A percentile compares a stretch with the other conserved stretches of the same genome.
phyloP scores from a whole-genome alignment of 1,284 basidiomycete species.

The Cryptococcus sp. region DNA sequence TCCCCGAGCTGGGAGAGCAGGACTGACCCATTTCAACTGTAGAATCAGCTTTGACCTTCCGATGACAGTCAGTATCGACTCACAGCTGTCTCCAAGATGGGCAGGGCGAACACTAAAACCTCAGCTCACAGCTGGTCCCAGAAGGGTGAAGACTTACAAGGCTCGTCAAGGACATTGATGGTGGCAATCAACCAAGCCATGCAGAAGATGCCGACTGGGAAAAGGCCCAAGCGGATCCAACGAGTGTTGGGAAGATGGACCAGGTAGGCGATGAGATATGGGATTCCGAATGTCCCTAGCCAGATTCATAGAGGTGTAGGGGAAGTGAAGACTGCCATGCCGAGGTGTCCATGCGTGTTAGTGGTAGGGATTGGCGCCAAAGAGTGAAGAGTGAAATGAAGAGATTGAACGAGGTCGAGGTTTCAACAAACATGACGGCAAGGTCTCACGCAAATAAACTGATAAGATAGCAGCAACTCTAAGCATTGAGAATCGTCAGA shows the following conservation, averaged over 20 bases:
- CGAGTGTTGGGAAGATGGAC: not conserved
- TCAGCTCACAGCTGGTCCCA: not conserved
- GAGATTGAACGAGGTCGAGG: too few relatives aligned
- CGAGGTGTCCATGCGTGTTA: not conserved
- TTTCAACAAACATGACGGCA: too few relatives aligned
- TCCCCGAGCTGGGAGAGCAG: not conserved
- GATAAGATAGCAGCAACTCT: too few relatives aligned
- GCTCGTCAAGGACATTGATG: not conserved
- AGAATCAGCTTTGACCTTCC: not conserved
- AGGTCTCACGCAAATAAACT: too few relatives aligned
- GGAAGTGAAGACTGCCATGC: too few relatives aligned
- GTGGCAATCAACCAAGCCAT: not conserved
- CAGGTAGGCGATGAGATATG: not conserved
- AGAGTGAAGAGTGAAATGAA: too few relatives aligned
- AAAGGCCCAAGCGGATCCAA: not conserved
- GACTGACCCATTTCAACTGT: constrained; percentile 1
- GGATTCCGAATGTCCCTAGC: not conserved
- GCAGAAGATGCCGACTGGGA: constrained; percentile 1
- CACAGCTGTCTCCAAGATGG: not conserved
- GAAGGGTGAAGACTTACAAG: not conserved
- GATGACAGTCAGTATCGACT: not conserved
- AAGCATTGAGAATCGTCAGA: too few relatives aligned
- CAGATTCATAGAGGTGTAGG: not conserved
- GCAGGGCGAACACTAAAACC: not conserved
- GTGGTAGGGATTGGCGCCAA: not conserved